Base-by-base conservation (phyloP, 2,329 filamentous ascomycete genomes). In the Aplosporella prunicola region DNA sequence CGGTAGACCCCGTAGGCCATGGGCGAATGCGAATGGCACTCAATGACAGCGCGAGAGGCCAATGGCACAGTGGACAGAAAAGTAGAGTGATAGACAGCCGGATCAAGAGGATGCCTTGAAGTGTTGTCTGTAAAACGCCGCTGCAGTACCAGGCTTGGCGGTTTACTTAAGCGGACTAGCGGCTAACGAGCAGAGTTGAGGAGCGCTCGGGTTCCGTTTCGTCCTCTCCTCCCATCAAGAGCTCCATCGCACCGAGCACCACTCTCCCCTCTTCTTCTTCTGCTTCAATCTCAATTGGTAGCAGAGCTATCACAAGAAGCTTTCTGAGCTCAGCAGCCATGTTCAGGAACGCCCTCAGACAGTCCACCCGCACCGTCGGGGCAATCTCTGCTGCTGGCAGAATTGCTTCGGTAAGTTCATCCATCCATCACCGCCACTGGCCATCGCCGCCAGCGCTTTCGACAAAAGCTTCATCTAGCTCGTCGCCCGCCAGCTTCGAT, bases 331-430 rank as follows among this genome's bases (percentile, higher is more conserved):
- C 55, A 65, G 65, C 68, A 72, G 61, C 66, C 65, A 95, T 96
- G 89, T 93, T 95, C 78, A 86, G 89, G 74, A 93, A 84, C 80
- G 88, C 89, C 75, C 78, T 96, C 72, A 80, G 88, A 75, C 87
- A 93, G 77, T 93, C 87, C 68, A 82, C 82, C 74, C 87, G 88
- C 76, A 82, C 84, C 69, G 84, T 89, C 71, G 83, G 85, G 74
- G 86, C 85, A 72, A 78, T 93, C 73, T 85, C 86, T 81, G 83
- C 85, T 63, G 76, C 82, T 62, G 79, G 85, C 76, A 85, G 87
- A 77, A 79, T 93, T 72, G 81, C 81, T 69, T 82, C 80, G 72
- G 91, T 96, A 88, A 82, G 89, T 93, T 66, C 62, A 63, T 63
- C 61, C 60, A 63, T 35, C 37, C 31, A 29, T 34, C 47, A 47